These are phyloP conservation scores for Salvia hispanica DNA, from an alignment of 257 asterid genomes.

Conservation along the genomic window DNA sequence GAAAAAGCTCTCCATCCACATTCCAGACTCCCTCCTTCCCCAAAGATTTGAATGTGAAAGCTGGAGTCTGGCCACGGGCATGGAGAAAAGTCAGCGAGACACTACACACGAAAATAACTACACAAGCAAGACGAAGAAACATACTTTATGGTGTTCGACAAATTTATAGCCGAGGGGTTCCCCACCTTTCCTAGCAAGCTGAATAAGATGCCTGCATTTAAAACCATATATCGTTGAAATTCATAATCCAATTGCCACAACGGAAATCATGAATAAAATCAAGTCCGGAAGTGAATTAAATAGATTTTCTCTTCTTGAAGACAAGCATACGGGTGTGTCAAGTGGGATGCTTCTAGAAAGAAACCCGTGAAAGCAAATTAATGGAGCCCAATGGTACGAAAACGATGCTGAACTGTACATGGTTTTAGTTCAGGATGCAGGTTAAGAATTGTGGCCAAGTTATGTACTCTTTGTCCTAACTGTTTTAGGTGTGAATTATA, in stretches of 20 bases:
- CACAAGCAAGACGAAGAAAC: conserved; percentile 3
- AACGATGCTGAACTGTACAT: conserved; percentile 2
- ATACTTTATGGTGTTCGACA: conserved; percentile 92
- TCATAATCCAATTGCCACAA: not conserved
- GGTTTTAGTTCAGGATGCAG: not conserved
- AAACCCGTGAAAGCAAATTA: too few relatives aligned
- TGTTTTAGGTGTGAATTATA: too few relatives aligned
- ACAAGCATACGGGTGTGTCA: too few relatives aligned
- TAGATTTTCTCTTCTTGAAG: too few relatives aligned
- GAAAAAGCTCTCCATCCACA: conserved; percentile 85
- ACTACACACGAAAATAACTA: not conserved
- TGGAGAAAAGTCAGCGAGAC: conserved; percentile 26
- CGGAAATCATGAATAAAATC: not conserved
- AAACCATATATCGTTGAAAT: conserved; percentile 20
- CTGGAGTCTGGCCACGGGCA: conserved; percentile 57
- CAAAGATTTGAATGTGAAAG: conserved; percentile 81
- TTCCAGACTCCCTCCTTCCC: conserved; percentile 93
- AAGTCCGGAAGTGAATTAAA: too few relatives aligned
- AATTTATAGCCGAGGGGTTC: conserved; percentile 77
- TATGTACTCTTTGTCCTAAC: too few relatives aligned
- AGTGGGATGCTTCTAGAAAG: too few relatives aligned
- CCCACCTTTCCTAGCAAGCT: conserved; percentile 83
- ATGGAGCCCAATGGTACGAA: too few relatives aligned
- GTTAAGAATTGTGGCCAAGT: not conserved
- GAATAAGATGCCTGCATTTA: conserved; percentile 82